Percentiles rank a stretch among this genome's conserved stretches.
Conservation (phyloP, 169 alveolate species). For the Eimeria maxima region DNA sequence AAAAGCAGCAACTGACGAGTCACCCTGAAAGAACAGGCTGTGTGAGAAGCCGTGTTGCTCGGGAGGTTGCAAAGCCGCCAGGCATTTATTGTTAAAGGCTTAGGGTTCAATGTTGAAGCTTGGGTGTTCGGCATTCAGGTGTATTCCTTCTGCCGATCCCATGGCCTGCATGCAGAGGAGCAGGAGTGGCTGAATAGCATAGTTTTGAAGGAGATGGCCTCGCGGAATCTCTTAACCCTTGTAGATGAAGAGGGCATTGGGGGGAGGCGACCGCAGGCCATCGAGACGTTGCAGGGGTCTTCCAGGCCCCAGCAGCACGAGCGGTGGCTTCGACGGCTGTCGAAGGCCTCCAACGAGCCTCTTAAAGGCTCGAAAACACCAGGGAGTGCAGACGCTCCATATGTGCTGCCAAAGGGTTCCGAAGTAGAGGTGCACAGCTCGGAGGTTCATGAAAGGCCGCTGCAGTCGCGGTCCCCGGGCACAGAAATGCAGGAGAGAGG, state of each 20-base stretch:
- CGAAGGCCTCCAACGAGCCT: neutral
- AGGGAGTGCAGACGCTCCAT: neutral
- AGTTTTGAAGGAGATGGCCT: constrained; percentile 68
- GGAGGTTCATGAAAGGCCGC: neutral
- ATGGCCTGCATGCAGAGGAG: constrained; percentile 76
- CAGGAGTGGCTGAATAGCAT: constrained; percentile 76
- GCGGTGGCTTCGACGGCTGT: neutral
- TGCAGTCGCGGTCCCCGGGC: neutral
- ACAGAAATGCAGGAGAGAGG: neutral
- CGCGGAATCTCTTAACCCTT: constrained; percentile 59
- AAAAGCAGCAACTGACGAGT: neutral
- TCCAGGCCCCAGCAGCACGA: neutral
- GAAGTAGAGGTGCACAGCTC: neutral
- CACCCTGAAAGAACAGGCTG: neutral
- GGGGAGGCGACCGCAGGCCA: constrained; percentile 33
- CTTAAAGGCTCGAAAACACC: neutral
- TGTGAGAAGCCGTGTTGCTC: neutral
- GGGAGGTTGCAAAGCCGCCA: neutral
- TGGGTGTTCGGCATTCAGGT: constrained; percentile 44
- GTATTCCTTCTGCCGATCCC: constrained; percentile 62
- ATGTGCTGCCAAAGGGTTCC: neutral
- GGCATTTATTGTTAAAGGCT: neutral
- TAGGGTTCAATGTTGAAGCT: neutral
- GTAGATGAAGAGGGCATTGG: neutral
- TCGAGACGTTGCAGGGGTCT: neutral